Conservation (phyloP, 2,329 filamentous ascomycete species). For the Penicillium decumbens region DNA sequence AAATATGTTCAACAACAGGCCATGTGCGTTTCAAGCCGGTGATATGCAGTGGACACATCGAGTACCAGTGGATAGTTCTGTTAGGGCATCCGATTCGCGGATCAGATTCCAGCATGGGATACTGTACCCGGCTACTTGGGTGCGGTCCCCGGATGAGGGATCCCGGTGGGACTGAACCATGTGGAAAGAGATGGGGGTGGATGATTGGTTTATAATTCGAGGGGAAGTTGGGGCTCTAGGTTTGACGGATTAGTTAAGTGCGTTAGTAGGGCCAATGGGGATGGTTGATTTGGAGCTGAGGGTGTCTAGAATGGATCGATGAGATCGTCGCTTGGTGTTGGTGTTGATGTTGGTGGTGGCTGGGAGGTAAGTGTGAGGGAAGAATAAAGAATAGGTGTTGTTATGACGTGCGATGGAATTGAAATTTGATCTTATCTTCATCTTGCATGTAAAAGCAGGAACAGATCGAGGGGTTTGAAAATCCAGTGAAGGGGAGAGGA, state of each 20-base stretch:
- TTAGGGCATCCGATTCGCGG: too few species aligned
- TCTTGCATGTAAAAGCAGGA: neutral
- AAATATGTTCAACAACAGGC: too few species aligned
- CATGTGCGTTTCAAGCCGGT: too few species aligned
- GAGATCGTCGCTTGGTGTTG: neutral
- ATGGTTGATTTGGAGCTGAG: neutral
- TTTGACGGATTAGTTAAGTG: neutral
- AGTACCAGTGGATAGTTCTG: too few species aligned
- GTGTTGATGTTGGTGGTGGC: neutral
- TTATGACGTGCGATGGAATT: too few species aligned
- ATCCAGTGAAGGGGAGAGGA: neutral
- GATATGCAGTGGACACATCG: too few species aligned
- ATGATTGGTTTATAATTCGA: neutral
- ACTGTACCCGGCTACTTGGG: too few species aligned
- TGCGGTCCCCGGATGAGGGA: too few species aligned
- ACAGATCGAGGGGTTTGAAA: neutral
- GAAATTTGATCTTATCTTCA: constrained; percentile 3
- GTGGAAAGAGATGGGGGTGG: neutral
- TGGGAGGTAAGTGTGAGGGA: neutral
- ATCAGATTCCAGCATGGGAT: too few species aligned
- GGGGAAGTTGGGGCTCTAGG: neutral
- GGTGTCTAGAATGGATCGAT: neutral
- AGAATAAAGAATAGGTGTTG: neutral
- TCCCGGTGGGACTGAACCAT: neutral
- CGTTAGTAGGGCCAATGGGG: neutral